Conservation (phyloP, 1,284 basidiomycete species). For the Polyporus tsugae region DNA sequence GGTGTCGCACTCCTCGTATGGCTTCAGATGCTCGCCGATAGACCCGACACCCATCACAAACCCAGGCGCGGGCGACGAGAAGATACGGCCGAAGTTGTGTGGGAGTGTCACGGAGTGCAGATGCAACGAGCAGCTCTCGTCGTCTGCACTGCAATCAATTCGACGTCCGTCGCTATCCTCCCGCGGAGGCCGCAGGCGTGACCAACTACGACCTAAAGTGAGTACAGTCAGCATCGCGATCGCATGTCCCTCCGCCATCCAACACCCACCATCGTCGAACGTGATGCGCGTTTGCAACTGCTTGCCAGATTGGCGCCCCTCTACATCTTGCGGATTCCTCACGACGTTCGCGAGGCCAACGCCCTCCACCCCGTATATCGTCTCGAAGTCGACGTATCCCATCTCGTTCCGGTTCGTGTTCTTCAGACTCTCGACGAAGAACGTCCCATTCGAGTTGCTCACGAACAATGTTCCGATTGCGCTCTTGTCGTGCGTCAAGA, state of each 20-base stretch:
- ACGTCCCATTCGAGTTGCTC: conserved; percentile 93
- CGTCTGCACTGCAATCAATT: conserved; percentile 67
- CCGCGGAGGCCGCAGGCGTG: conserved; percentile 70
- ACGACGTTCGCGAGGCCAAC: conserved; percentile 93
- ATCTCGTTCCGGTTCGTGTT: conserved; percentile 90
- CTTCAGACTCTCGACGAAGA: conserved; percentile 91
- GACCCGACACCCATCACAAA: conserved; percentile 96
- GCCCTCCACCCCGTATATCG: conserved; percentile 91
- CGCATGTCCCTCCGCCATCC: background rate
- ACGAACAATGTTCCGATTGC: conserved; percentile 93
- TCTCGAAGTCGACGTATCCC: conserved; percentile 96
- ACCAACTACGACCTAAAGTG: conserved; percentile 75
- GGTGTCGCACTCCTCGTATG: conserved; percentile 93
- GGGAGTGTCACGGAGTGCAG: conserved; percentile 91
- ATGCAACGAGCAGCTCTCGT: conserved; percentile 84
- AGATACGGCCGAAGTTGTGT: conserved; percentile 93
- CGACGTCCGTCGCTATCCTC: conserved; percentile 67
- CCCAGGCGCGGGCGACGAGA: conserved; percentile 94
- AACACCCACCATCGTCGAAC: conserved; percentile 82
- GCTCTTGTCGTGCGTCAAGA: conserved; percentile 78
- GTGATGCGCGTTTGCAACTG: conserved; percentile 84
- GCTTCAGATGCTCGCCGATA: conserved; percentile 73
- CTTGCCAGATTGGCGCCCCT: conserved; percentile 70
- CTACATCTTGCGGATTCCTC: conserved; percentile 83
- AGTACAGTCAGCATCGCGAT: background rate